Conservation (phyloP, 129 eudicot genomes). For the Logfia minima region DNA sequence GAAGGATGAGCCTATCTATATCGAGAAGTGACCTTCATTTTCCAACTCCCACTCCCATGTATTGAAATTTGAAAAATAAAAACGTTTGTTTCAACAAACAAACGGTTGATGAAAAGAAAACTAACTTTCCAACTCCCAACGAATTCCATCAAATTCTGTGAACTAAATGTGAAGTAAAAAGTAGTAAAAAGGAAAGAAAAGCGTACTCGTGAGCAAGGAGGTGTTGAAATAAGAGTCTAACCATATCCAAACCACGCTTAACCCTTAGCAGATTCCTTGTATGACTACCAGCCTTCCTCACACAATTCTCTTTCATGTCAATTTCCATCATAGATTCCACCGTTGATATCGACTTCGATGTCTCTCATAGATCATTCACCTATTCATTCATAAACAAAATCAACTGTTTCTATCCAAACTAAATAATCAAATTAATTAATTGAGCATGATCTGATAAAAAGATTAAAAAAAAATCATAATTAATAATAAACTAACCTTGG, state of each 20-base stretch:
- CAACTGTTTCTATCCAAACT: too few species aligned
- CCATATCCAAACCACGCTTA: slow-evolving; percentile 94
- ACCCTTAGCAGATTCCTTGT: slow-evolving; percentile 88
- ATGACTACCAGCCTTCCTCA: slow-evolving; percentile 77
- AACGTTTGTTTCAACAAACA: not conserved
- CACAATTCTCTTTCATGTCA: slow-evolving; percentile 63
- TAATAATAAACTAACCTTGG: slow-evolving; percentile 45
- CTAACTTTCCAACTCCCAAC: not conserved
- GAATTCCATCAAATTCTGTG: not conserved
- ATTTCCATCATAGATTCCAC: slow-evolving; percentile 59
- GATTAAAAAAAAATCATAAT: not conserved
- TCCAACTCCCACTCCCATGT: too few species aligned
- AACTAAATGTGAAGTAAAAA: not conserved
- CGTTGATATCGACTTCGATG: slow-evolving; percentile 59
- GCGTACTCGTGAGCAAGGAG: slow-evolving; percentile 70
- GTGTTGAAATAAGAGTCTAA: slow-evolving; percentile 76
- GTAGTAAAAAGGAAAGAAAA: slow-evolving; percentile 19
- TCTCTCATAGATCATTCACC: slow-evolving; percentile 83
- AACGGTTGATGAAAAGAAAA: too few species aligned
- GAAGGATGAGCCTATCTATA: too few species aligned
- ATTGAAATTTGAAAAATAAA: not conserved
- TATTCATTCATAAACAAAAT: slow-evolving; percentile 2
- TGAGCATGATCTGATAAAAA: not conserved
- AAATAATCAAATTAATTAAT: too few species aligned
- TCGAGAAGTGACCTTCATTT: too few species aligned